Evolutionary conservation across 1,139 yeast species (phyloP).

Genomic region (Chernovozyma sophiae-reginae): DNA sequence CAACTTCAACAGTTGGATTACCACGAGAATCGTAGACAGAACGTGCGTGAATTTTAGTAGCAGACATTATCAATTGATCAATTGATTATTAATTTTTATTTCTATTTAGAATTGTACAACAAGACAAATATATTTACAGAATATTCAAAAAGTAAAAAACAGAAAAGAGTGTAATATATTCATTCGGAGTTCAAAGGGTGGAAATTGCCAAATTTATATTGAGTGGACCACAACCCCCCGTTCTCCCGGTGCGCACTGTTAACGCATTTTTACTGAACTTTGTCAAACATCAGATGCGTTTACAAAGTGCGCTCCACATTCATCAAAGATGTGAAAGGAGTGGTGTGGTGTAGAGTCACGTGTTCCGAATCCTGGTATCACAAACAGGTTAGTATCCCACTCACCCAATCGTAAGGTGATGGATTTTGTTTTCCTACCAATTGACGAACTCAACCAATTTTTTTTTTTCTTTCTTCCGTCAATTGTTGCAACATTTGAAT

Average conservation of each 20-base stretch:
- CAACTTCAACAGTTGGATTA: conserved; percentile 97
- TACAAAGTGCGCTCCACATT: no score
- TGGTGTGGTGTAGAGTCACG: conserved; percentile 6
- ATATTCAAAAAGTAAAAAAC: conserved; percentile 7
- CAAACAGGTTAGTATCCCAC: no score
- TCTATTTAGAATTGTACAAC: not conserved
- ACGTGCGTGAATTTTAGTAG: conserved; percentile 73
- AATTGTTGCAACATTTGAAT: no score
- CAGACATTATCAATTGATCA: conserved; percentile 22
- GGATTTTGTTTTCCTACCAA: no score
- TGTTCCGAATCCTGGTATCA: no score
- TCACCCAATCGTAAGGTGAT: no score
- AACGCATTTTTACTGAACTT: conserved; percentile 3
- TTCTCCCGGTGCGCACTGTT: conserved; percentile 11
- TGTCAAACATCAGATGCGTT: not conserved
- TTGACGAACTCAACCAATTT: no score
- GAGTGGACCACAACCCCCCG: conserved; percentile 23
- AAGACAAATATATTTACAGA: conserved; percentile 4
- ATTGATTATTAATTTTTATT: conserved; percentile 1
- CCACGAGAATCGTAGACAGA: conserved; percentile 97
- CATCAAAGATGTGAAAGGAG: no score
- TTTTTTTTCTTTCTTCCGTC: no score
- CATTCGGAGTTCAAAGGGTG: conserved; percentile 9
- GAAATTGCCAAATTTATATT: conserved; percentile 11
- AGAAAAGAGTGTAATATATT: conserved; percentile 1